Base-by-base conservation (phyloP, 345 rosid genomes). In the Eucalyptus cloeziana region DNA sequence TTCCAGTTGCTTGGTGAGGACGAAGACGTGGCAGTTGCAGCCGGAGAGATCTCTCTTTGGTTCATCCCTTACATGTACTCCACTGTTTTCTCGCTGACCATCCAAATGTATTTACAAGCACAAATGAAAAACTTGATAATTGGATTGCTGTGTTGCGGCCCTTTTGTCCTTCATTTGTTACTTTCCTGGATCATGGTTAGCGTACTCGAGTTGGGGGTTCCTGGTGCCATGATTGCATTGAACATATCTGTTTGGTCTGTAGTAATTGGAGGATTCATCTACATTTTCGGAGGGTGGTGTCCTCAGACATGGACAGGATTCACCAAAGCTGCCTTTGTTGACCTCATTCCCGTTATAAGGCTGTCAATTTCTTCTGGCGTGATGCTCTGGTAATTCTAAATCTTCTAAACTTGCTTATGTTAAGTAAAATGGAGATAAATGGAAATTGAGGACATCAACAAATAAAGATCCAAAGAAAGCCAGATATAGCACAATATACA, bases 31-130 rank as follows among this genome's bases (percentile, higher is more conserved):
- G 87, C 86, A 27, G 30, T 5, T 37, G 87, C 87, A 14, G 81
- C 86, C 27, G 31, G 89, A 31, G 62, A 87, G 31, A 45, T 87
- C 30, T 49, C 86, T 40, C 87, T 83, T 17, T 87, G 76, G 33
- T 79, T 87, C 80, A 87, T 89, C 85, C 81, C 89, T 51, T 49
- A 33, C 85, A 22, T 64, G 69, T 58, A 47, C 89, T 27, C 64
- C 33, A 40, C 43, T 9, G 87, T 67, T n/a, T 83, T 79, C 37
- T 22, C 8, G 22, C 58, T 81, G 37, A 89, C 87, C 33, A 86
- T 86, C 31, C 95, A 90, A 87, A 92, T 69, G 93, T 93, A 76
- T 88, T 86, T 93, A 37, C 94, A 93, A 86, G 89, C 93, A 10
- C 89, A 87, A 52, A 25, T 87, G 85, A 87, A 87, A 14, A 67